These are phyloP conservation scores for Xylariaceae sp. DNA, from an alignment of 2,329 filamentous ascomycete species.

Conservation along the genomic window DNA sequence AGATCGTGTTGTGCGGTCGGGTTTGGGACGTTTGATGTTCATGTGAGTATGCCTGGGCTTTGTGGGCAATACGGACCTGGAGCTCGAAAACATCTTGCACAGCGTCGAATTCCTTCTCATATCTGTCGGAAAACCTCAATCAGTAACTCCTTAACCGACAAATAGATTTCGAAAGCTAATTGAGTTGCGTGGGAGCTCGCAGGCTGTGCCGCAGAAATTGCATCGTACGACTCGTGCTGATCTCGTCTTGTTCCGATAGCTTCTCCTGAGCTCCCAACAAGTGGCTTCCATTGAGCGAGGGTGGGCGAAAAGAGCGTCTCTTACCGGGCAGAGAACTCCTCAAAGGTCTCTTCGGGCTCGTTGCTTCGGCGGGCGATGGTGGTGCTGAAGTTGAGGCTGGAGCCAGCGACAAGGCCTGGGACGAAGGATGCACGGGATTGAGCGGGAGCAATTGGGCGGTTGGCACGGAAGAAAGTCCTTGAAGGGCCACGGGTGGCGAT, in stretches of 20 bases:
- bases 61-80: conserved; percentile 60
- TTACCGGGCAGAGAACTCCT: conserved; percentile 98
- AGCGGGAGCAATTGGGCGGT: conserved; percentile 54
- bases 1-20: not conserved
- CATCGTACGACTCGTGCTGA: not conserved
- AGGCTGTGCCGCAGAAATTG: not conserved
- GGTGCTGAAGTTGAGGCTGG: conserved; percentile 58
- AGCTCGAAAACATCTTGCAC: conserved; percentile 99
- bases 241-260: not conserved
- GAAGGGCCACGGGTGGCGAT: conserved; percentile 64
- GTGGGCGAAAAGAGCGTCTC: conserved; percentile 18
- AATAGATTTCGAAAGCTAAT: conserved; percentile 11
- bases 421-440: conserved; percentile 44
- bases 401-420: conserved; percentile 48
- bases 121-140: conserved; percentile 55
- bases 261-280: not conserved
- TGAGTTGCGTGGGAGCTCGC: conserved; percentile 15
- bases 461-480: conserved; percentile 60
- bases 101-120: conserved; percentile 97
- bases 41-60: conserved; percentile 1
- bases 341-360: conserved; percentile 94
- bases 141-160: conserved; percentile 31
- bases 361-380: conserved; percentile 49
- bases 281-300: conserved; percentile 2
- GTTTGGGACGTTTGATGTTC: not conserved